Percentiles rank a stretch among this genome's conserved stretches.
phyloP scores from a whole-genome alignment of 306 rosid genomes.

The Glycine soja region DNA sequence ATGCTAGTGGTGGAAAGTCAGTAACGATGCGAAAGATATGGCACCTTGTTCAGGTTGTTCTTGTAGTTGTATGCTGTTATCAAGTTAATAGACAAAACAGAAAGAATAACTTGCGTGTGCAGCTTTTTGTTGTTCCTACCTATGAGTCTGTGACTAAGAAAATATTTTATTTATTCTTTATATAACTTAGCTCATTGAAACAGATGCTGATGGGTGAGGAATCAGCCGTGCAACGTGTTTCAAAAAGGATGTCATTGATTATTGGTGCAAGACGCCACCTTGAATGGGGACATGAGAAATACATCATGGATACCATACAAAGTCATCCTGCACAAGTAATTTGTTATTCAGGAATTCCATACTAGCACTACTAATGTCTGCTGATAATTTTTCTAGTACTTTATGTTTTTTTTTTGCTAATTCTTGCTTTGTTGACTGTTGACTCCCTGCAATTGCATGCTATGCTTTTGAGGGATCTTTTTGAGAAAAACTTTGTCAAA shows the following conservation, averaged over 20 bases:
- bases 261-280: slow-evolving; percentile 96
- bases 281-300: slow-evolving; percentile 95
- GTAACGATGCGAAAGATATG: slow-evolving; percentile 93
- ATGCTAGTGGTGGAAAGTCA: slow-evolving; percentile 89
- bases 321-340: slow-evolving; percentile 96
- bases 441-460: slow-evolving; percentile 14
- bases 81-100: slow-evolving; percentile 30
- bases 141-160: slow-evolving; percentile 22
- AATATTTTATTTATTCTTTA: slow-evolving; percentile 43
- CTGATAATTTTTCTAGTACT: slow-evolving; percentile 12
- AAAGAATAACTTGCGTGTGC: slow-evolving; percentile 24
- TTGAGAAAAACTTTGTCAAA: neutral
- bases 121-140: slow-evolving; percentile 37
- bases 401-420: neutral
- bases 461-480: slow-evolving; percentile 25
- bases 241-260: slow-evolving; percentile 80
- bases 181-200: slow-evolving; percentile 45
- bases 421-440: slow-evolving; percentile 16
- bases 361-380: slow-evolving; percentile 25
- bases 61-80: slow-evolving; percentile 22
- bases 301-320: slow-evolving; percentile 91
- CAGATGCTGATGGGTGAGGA: slow-evolving; percentile 85
- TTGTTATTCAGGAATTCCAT: slow-evolving; percentile 32
- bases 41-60: slow-evolving; percentile 90
- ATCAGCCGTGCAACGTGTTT: slow-evolving; percentile 60